A percentile compares a stretch with the other conserved stretches of the same genome.
These are phyloP conservation scores for Geotrichum carabidarum DNA, from an alignment of 1,139 yeast species.

Conservation along the genomic window DNA sequence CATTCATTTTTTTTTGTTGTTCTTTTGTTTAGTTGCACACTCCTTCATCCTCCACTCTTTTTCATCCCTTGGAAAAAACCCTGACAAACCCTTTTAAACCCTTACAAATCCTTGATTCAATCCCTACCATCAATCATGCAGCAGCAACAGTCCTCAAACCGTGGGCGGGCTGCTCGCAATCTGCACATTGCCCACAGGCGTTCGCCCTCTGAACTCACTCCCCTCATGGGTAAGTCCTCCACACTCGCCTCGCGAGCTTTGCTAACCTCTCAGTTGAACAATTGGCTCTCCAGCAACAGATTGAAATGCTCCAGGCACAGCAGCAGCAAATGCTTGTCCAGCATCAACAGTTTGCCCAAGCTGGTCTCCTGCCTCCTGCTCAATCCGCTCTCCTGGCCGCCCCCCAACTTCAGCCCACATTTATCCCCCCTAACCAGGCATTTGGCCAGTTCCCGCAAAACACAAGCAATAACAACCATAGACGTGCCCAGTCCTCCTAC, in stretches of 20 bases:
- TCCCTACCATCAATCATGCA: neutral
- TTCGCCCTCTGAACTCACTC: conserved; percentile 89
- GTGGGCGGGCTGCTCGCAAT: conserved; percentile 28
- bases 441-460: conserved; percentile 29
- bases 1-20: neutral
- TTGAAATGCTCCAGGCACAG: conserved; percentile 86
- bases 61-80: conserved; percentile 6
- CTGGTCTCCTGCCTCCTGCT: conserved; percentile 27
- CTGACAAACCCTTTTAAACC: neutral
- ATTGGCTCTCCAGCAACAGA: conserved; percentile 84
- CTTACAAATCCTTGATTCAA: neutral
- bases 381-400: conserved; percentile 25
- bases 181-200: conserved; percentile 90
- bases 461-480: conserved; percentile 13
- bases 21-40: neutral
- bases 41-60: conserved; percentile 7
- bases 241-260: neutral
- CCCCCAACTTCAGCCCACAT: conserved; percentile 25
- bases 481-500: conserved; percentile 31
- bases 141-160: conserved; percentile 18
- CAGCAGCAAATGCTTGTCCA: conserved; percentile 65
- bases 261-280: conserved; percentile 56
- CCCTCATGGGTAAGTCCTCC: conserved; percentile 61
- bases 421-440: conserved; percentile 28
- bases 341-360: conserved; percentile 49